Percentiles rank a stretch among this genome's conserved stretches.
Conservation (phyloP, 305 asterid species). For the Fraxinus platypoda region DNA sequence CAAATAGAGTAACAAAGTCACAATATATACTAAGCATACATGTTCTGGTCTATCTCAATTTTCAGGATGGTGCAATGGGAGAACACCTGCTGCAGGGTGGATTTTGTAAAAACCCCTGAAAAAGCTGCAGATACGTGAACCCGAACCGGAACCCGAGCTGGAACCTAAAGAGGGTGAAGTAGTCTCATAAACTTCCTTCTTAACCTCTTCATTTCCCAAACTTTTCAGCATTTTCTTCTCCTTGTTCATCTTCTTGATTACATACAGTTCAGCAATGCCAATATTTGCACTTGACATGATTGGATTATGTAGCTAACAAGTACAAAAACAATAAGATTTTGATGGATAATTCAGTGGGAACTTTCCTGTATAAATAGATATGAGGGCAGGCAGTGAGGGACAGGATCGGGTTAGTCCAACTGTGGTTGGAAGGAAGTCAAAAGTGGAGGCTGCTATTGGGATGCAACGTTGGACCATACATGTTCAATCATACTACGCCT, state of each 20-base stretch:
- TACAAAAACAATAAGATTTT: background rate
- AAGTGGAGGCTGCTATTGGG: background rate
- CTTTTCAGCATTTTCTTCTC: background rate
- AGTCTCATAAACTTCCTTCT: background rate
- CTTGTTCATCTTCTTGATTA: background rate
- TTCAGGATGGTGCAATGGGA: background rate
- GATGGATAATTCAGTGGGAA: background rate
- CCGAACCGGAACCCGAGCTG: background rate
- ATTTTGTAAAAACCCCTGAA: background rate
- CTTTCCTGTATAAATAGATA: background rate
- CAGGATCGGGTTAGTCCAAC: background rate
- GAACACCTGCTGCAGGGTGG: background rate
- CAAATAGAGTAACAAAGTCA: background rate
- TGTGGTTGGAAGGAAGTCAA: background rate
- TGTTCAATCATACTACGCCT: background rate
- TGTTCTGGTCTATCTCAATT: background rate
- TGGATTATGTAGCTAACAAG: background rate
- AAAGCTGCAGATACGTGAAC: background rate
- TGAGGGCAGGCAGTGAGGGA: background rate
- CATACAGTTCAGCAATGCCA: background rate
- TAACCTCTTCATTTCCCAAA: background rate
- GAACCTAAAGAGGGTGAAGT: background rate
- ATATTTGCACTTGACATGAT: background rate
- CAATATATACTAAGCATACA: background rate
- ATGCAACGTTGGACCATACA: background rate